phyloP scores from a whole-genome alignment of 2,329 filamentous ascomycete species.

The Ophiostoma sp. region DNA sequence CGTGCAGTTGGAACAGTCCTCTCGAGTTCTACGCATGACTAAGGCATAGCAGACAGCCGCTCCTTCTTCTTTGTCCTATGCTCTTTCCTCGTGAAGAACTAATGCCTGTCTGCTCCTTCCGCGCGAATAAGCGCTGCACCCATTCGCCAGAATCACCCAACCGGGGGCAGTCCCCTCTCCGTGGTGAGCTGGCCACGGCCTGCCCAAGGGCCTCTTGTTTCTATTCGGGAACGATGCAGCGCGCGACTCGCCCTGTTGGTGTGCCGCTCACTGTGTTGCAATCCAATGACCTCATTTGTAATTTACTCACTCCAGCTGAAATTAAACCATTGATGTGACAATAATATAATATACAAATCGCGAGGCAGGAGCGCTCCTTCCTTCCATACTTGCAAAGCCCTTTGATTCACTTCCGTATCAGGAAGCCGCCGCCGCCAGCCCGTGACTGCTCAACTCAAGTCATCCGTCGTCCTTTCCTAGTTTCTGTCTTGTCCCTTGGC shows the following conservation, averaged over 20 bases:
- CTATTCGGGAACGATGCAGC: neutral
- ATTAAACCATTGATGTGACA: neutral
- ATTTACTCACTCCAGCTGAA: neutral
- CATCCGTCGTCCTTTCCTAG: neutral
- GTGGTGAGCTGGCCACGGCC: neutral
- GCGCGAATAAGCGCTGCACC: neutral
- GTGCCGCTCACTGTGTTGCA: neutral
- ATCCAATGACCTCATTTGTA: neutral
- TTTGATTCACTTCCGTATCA: neutral
- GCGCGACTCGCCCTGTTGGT: neutral
- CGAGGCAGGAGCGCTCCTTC: neutral
- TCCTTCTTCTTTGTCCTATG: constrained; percentile 1
- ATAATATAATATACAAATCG: neutral
- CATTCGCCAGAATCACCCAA: no score
- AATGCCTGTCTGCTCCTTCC: neutral
- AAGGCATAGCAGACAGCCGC: neutral
- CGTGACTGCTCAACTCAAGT: neutral
- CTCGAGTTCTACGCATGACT: neutral
- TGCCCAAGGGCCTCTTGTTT: neutral
- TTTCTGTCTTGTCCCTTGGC: neutral
- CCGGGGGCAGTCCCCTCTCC: neutral
- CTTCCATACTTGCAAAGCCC: neutral
- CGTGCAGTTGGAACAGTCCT: neutral
- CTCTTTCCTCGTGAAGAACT: neutral
- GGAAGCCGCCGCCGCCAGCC: neutral